Conservation (phyloP, 2,329 filamentous ascomycete genomes). For the Lachnellula subtilissima region DNA sequence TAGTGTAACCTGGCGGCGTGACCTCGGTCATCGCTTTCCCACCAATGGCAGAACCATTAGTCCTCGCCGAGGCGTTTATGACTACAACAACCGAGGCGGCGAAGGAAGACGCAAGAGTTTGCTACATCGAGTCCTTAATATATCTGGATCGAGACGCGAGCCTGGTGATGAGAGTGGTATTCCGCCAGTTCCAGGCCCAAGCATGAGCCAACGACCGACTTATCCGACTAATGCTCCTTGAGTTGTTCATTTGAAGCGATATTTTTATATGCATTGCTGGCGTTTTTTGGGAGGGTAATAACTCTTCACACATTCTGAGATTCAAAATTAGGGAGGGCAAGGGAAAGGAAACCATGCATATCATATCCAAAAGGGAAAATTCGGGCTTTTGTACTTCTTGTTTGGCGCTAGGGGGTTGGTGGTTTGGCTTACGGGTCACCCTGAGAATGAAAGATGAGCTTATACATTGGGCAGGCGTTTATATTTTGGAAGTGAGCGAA, state of each 20-base stretch:
- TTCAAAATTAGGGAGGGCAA: neutral
- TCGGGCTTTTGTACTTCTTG: neutral
- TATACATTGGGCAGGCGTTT: neutral
- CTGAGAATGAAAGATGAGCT: neutral
- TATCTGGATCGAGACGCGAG: slow-evolving; percentile 11
- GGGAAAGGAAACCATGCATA: neutral
- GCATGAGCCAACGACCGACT: neutral
- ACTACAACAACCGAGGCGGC: slow-evolving; percentile 10
- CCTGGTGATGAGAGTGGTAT: neutral
- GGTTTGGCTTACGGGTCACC: neutral
- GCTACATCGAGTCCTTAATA: slow-evolving; percentile 26
- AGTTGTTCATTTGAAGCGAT: neutral
- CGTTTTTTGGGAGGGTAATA: neutral
- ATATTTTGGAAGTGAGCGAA: neutral
- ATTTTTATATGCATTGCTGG: neutral
- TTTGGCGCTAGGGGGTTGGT: neutral
- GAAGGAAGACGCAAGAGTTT: slow-evolving; percentile 26
- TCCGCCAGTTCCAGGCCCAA: neutral
- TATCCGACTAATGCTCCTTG: neutral
- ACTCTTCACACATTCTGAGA: neutral
- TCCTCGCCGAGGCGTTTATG: slow-evolving; percentile 9
- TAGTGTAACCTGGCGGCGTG: slow-evolving; percentile 18
- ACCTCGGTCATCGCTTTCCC: slow-evolving; percentile 15
- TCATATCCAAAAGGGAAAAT: neutral
- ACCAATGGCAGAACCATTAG: slow-evolving; percentile 19